A percentile compares a stretch with the other conserved stretches of the same genome.
These are phyloP conservation scores for Chalara sp. DNA, from an alignment of 2,329 filamentous ascomycete species.

Conservation along the genomic window DNA sequence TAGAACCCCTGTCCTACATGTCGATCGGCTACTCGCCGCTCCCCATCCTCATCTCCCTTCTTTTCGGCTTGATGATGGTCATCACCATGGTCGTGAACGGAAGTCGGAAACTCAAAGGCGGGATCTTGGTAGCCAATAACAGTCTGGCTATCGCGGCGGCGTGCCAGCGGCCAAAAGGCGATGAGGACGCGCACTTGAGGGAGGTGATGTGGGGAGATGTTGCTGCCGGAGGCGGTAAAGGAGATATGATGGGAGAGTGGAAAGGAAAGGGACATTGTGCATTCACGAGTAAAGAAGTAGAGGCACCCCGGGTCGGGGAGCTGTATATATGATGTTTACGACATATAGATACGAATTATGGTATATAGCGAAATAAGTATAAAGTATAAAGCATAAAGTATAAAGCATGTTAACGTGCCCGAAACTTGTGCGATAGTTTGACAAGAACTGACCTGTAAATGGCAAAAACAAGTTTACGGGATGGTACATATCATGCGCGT, in stretches of 20 bases:
- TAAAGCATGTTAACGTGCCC: too few species aligned
- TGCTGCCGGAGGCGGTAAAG: background rate
- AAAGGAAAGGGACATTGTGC: background rate
- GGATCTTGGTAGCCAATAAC: background rate
- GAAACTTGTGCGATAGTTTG: too few species aligned
- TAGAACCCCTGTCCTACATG: conserved; percentile 10
- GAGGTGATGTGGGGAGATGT: background rate
- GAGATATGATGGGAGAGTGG: background rate
- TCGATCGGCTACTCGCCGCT: conserved; percentile 3
- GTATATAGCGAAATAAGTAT: too few species aligned
- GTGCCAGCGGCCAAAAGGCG: background rate
- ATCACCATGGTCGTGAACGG: conserved; percentile 7
- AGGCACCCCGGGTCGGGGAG: background rate
- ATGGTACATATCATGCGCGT: too few species aligned
- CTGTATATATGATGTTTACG: background rate
- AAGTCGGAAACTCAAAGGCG: background rate
- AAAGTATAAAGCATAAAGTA: too few species aligned
- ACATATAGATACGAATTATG: too few species aligned
- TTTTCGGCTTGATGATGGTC: conserved; percentile 11
- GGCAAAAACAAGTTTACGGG: too few species aligned
- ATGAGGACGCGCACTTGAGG: background rate
- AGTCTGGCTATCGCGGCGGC: background rate
- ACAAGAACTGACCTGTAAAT: too few species aligned
- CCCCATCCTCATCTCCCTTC: conserved; percentile 13
- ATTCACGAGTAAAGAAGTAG: background rate